Evolutionary conservation across 2,329 filamentous ascomycete species (phyloP).

Genomic region (Ascomycota sp.): DNA sequence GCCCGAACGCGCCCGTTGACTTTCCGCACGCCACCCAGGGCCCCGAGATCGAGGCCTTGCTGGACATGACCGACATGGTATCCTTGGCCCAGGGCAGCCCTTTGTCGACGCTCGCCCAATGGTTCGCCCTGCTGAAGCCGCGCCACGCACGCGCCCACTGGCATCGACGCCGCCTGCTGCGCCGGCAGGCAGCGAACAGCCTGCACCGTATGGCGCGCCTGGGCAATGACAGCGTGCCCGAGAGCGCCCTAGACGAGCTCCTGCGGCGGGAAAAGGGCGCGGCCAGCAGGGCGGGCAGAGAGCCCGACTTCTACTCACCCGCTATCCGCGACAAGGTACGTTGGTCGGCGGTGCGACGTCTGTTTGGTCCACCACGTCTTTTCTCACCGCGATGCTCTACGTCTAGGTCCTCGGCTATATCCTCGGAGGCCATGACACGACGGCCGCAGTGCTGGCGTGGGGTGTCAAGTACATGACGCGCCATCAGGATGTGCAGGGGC

Average conservation of each 20-base stretch:
- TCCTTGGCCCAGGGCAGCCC: conserved; percentile 7
- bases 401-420: conserved; percentile 9
- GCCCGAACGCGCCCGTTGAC: conserved; percentile 1
- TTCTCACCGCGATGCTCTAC: background rate
- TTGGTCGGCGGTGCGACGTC: background rate
- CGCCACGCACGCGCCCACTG: conserved; percentile 8
- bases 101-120: conserved; percentile 5
- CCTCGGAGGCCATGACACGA: conserved; percentile 11
- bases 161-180: conserved; percentile 6
- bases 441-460: conserved; percentile 10
- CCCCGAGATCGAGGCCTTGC: conserved; percentile 6
- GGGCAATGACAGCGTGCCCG: conserved; percentile 2
- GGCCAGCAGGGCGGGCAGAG: conserved; percentile 10
- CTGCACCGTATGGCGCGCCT: conserved; percentile 4
- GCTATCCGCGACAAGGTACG: conserved; percentile 15
- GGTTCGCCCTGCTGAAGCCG: conserved; percentile 7
- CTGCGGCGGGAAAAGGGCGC: conserved; percentile 12
- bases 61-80: conserved; percentile 9
- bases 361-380: background rate
- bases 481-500: conserved; percentile 6
- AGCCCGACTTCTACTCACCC: conserved; percentile 11
- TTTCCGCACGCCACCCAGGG: conserved; percentile 4
- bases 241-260: conserved; percentile 13
- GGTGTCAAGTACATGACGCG: conserved; percentile 9
- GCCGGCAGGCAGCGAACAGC: conserved; percentile 5